A percentile compares a stretch with the other conserved stretches of the same genome.
Conservation (phyloP, 768 basidiomycete species). For the Tulasnella calospora region DNA sequence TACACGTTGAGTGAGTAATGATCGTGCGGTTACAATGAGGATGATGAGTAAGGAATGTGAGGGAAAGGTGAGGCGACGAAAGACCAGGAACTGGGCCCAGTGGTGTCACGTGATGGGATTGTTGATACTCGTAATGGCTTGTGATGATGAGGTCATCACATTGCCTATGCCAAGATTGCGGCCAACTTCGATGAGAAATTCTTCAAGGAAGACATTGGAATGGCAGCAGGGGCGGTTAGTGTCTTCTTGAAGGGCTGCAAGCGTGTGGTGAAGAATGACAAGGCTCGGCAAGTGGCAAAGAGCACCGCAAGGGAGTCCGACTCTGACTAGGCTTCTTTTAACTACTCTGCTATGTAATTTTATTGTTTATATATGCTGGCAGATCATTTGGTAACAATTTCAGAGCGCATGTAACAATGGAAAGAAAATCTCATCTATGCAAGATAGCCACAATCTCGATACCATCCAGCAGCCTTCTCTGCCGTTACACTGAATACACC, state of each 20-base stretch:
- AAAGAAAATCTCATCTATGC: neutral
- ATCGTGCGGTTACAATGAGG: too few species aligned
- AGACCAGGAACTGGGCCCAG: too few species aligned
- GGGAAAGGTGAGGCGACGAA: too few species aligned
- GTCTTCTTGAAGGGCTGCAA: neutral
- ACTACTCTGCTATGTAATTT: neutral
- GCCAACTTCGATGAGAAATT: neutral
- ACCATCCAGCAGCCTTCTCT: constrained; percentile 35
- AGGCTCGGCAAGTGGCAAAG: neutral
- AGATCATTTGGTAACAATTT: neutral
- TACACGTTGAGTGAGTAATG: too few species aligned
- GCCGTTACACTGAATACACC: constrained; percentile 33
- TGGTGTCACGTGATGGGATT: too few species aligned
- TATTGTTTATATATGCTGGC: neutral
- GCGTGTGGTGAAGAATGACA: neutral
- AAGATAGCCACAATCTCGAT: constrained; percentile 32
- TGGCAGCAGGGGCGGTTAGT: neutral
- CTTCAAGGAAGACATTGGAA: neutral
- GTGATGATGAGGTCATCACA: too few species aligned
- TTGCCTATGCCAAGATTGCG: neutral
- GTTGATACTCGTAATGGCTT: too few species aligned
- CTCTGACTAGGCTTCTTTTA: neutral
- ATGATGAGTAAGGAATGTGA: too few species aligned
- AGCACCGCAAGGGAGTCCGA: neutral
- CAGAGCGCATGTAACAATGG: too few species aligned